Base-by-base conservation (phyloP, 805 yeast genomes). In the Saturnispora hagleri region DNA sequence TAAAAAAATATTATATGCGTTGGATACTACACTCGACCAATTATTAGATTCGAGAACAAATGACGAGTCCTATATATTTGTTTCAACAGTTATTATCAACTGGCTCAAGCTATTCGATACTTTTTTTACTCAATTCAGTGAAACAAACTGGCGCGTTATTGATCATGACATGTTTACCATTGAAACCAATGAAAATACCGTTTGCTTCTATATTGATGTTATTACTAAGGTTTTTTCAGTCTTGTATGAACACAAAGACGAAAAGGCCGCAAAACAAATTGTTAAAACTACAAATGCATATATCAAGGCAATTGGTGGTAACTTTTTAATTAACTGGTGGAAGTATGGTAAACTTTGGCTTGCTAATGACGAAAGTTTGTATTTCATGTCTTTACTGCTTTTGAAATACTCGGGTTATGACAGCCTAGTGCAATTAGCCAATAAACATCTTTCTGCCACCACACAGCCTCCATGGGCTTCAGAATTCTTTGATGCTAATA, bases 141-240 rank as follows among this genome's bases (percentile, higher is more conserved):
- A 43, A 7, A 56, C 57, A 6, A n/a, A 51, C n/a, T 55, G 48
- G 31, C 47, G 53, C 38, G 58, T 48, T 54, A 79, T 82, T 0
- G 74, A 78, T 57, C 59, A 60, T 53, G 70, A 72, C 48, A 68
- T 72, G 48, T 72, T 72, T 52, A 73, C 76, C 33, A 58, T 73
- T 4, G 67, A 67, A 50, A 59, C 58, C 40, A 58, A 59, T 4
- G 75, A 74, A 38, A 77, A 75, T 58, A 68, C 73, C 41, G 48
- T 77, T 27, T 56, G 70, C 24, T 68, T 72, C 50, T 67, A 69
- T 36, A 67, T 77, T 46, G 64, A 67, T 35, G 63, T 64, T 22
- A 62, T 73, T 36, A 36, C 47, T 5, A 35, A 35, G 17, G 33
- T 33, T 18, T 36, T 49, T 15, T 33, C 43, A n/a, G 17, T 26